phyloP scores from a whole-genome alignment of 768 basidiomycete genomes.

The Cystobasidiopsis lactophilus region DNA sequence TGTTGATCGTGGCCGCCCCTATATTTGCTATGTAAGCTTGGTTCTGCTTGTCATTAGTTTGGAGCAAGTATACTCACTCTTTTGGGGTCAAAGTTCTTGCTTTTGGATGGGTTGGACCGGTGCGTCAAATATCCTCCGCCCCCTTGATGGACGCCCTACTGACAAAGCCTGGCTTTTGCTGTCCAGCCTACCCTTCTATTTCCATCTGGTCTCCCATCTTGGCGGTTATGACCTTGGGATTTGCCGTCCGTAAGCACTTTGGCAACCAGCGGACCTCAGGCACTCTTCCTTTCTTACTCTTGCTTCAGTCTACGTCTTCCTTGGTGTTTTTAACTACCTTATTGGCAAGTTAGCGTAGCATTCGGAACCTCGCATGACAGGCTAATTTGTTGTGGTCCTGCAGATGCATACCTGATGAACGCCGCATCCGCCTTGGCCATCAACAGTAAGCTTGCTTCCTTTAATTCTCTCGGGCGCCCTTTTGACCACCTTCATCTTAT shows the following conservation, averaged over 20 bases:
- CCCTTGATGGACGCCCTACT: no score
- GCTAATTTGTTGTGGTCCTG: background rate
- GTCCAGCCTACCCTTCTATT: no score
- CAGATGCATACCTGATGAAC: constrained; percentile 8
- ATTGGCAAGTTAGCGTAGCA: no score
- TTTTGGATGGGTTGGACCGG: background rate
- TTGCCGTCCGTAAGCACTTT: no score
- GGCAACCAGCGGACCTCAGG: no score
- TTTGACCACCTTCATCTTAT: no score
- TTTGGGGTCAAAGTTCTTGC: no score
- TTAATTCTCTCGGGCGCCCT: no score
- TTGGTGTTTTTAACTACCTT: constrained; percentile 16
- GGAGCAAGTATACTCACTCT: no score
- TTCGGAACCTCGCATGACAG: background rate
- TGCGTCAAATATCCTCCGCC: constrained; percentile 2
- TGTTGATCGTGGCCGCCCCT: constrained; percentile 7
- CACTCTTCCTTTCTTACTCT: no score
- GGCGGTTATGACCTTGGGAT: constrained; percentile 10
- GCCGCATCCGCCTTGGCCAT: constrained; percentile 18
- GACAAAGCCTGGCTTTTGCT: no score
- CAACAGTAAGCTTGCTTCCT: constrained; percentile 4
- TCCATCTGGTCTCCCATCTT: constrained; percentile 10
- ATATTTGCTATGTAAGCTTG: constrained; percentile 10
- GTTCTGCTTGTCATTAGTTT: no score
- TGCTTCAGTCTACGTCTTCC: constrained; percentile 18